These are phyloP conservation scores for Leptographium wingfieldii DNA, from an alignment of 2,329 filamentous ascomycete genomes.

Conservation along the genomic window DNA sequence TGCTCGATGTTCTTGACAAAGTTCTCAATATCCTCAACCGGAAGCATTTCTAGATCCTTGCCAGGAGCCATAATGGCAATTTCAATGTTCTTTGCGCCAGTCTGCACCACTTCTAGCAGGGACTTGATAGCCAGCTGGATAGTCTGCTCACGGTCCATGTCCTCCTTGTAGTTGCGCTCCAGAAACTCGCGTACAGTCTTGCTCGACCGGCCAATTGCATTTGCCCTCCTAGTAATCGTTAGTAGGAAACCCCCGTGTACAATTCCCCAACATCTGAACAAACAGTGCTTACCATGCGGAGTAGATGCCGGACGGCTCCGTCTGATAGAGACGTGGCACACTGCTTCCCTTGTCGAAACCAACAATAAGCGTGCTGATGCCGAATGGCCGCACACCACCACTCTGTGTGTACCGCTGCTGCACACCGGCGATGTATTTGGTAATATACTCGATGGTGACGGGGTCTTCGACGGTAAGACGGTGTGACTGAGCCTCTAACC, in stretches of 20 bases:
- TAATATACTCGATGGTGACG: conserved; percentile 97
- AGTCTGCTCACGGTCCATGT: conserved; percentile 91
- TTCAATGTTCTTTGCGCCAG: conserved; percentile 98
- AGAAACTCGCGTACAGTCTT: conserved; percentile 99
- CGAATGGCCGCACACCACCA: conserved; percentile 95
- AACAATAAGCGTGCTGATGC: conserved; percentile 94
- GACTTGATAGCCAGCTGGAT: conserved; percentile 98
- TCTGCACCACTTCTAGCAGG: conserved; percentile 93
- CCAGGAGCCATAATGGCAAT: conserved; percentile 96
- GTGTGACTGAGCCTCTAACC: conserved; percentile 94
- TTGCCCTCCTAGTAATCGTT: conserved; percentile 70
- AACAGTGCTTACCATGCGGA: conserved; percentile 70
- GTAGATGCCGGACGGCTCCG: conserved; percentile 98
- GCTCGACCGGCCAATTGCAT: conserved; percentile 94
- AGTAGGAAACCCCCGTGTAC: neutral
- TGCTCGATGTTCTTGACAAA: conserved; percentile 99
- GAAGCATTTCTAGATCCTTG: conserved; percentile 83
- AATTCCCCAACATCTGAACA: neutral
- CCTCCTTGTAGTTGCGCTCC: conserved; percentile 96
- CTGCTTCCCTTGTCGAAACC: conserved; percentile 94
- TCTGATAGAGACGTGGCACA: conserved; percentile 87
- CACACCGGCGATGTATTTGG: conserved; percentile 94
- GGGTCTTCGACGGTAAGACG: conserved; percentile 94
- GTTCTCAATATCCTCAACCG: conserved; percentile 87
- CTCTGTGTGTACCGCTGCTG: conserved; percentile 99